These are phyloP conservation scores for Blastomyces gilchristii DNA, from an alignment of 2,329 filamentous ascomycete genomes.

Conservation along the genomic window DNA sequence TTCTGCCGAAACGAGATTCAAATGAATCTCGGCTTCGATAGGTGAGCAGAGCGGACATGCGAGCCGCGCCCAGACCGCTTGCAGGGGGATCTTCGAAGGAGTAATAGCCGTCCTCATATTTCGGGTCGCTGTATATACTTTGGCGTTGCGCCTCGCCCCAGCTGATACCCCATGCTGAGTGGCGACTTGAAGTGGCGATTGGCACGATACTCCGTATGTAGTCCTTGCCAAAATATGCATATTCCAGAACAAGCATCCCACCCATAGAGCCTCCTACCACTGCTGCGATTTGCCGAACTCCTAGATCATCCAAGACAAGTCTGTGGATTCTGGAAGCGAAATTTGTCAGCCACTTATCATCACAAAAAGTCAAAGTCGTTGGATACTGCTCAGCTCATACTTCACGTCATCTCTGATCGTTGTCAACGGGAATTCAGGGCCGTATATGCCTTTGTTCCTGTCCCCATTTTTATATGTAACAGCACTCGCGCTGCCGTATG, in stretches of 20 bases:
- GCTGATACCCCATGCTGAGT: constrained; percentile 50
- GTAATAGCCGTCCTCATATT: constrained; percentile 97
- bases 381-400: constrained; percentile 41
- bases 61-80: constrained; percentile 80
- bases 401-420: constrained; percentile 93
- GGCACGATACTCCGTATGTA: constrained; percentile 46
- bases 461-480: constrained; percentile 76
- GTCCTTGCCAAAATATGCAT: constrained; percentile 60
- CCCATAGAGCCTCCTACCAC: constrained; percentile 51
- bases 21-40: constrained; percentile 97
- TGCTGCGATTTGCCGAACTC: constrained; percentile 44
- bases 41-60: constrained; percentile 92
- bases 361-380: neutral
- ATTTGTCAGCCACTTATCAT: neutral
- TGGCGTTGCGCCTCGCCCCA: constrained; percentile 50
- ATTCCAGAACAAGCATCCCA: constrained; percentile 49
- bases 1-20: constrained; percentile 86
- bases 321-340: constrained; percentile 40
- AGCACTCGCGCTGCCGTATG: constrained; percentile 46
- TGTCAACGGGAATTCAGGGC: constrained; percentile 90
- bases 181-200: constrained; percentile 47
- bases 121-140: constrained; percentile 90
- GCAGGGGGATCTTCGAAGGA: constrained; percentile 73
- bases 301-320: constrained; percentile 44
- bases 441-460: constrained; percentile 63